Evolutionary conservation across 192 early-diverging fungal genomes (phyloP).

Genomic region (Dimargaris verticillata): DNA sequence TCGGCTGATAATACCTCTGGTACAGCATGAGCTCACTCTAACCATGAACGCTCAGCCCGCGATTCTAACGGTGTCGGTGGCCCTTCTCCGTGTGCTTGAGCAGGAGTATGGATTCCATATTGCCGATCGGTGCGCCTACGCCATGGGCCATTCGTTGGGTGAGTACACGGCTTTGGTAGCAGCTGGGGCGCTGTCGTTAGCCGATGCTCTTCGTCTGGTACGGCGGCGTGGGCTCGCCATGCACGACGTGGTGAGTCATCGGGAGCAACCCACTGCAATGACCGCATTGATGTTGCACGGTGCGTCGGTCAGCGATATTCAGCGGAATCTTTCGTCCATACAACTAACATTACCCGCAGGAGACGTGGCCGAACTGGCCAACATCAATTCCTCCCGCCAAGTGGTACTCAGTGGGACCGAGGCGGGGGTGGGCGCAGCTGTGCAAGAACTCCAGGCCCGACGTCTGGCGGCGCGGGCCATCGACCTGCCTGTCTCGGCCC

Average conservation of each 20-base stretch:
- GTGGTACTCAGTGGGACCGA: slow-evolving; percentile 83
- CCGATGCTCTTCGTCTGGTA: slow-evolving; percentile 76
- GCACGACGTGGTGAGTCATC: slow-evolving; percentile 54
- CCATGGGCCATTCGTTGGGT: slow-evolving; percentile 84
- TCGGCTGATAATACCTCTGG: no score
- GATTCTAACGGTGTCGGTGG: slow-evolving; percentile 80
- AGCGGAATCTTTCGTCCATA: slow-evolving; percentile 23
- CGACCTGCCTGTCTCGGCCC: slow-evolving; percentile 84
- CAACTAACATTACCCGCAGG: slow-evolving; percentile 23
- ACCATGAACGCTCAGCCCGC: slow-evolving; percentile 81
- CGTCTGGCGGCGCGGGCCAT: slow-evolving; percentile 75
- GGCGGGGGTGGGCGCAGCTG: slow-evolving; percentile 71
- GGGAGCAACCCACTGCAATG: slow-evolving; percentile 59
- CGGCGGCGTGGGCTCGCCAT: slow-evolving; percentile 74
- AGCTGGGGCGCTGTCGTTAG: slow-evolving; percentile 42
- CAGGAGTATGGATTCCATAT: slow-evolving; percentile 65
- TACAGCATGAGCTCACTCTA: slow-evolving; percentile 30
- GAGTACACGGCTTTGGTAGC: slow-evolving; percentile 75
- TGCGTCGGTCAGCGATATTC: slow-evolving; percentile 50
- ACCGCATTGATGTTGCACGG: slow-evolving; percentile 69
- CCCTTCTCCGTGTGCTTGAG: slow-evolving; percentile 69
- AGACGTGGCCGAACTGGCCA: slow-evolving; percentile 75
- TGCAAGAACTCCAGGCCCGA: slow-evolving; percentile 56
- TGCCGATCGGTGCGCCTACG: slow-evolving; percentile 50
- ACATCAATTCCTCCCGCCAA: slow-evolving; percentile 69